A percentile compares a stretch with the other conserved stretches of the same genome.
Conservation (phyloP, 139 green algal species). For the Chlorella sorokiniana region DNA sequence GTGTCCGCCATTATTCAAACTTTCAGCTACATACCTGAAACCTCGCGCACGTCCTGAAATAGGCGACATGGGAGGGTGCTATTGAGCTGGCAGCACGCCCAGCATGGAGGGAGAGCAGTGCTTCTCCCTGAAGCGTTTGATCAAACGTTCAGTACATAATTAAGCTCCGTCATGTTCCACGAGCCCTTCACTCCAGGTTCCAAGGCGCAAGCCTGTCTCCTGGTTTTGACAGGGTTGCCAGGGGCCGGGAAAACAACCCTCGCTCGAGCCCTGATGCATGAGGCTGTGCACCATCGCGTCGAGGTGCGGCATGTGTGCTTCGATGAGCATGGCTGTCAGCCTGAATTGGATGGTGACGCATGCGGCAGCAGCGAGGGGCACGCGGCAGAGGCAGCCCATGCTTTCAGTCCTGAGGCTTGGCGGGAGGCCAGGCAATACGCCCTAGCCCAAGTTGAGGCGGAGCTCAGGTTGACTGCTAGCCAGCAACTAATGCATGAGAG, state of each 20-base stretch:
- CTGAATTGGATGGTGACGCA: background rate
- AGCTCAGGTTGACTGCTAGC: background rate
- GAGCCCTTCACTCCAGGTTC: no score
- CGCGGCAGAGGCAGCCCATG: background rate
- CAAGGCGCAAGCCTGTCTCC: background rate
- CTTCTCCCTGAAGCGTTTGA: background rate
- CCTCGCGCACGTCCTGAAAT: no score
- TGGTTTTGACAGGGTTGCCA: slow-evolving; percentile 4
- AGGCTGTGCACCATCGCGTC: background rate
- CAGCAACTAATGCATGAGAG: no score
- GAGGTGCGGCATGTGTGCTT: background rate
- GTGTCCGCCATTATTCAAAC: no score
- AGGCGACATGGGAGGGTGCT: no score
- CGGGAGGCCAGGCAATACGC: background rate
- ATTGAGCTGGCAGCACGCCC: background rate
- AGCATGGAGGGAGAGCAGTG: no score
- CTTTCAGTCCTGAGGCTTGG: slow-evolving; percentile 3
- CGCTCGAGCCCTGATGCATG: background rate
- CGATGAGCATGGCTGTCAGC: slow-evolving; percentile 18
- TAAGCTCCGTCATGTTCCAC: background rate
- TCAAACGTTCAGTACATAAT: background rate
- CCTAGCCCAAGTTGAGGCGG: background rate
- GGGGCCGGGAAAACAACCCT: slow-evolving; percentile 17
- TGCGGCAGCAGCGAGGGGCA: background rate
- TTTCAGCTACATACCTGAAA: no score